Conservation (phyloP, 1,284 basidiomycete genomes). For the Ustilago loliicola region DNA sequence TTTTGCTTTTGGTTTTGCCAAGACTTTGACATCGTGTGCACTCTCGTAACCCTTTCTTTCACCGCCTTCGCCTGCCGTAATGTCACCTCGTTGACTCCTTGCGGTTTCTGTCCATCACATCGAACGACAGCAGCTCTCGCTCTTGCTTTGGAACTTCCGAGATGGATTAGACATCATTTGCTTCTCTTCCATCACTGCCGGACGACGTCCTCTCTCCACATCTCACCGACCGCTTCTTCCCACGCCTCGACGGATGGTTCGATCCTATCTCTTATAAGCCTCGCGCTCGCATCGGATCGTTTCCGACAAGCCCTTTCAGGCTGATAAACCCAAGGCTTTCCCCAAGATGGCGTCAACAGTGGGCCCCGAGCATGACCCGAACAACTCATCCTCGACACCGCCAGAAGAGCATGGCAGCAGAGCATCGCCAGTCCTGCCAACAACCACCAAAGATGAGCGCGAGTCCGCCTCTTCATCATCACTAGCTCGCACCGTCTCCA, state of each 20-base stretch:
- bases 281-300: not conserved
- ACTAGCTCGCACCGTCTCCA: slow-evolving; percentile 12
- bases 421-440: slow-evolving; percentile 10
- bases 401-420: not conserved
- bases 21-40: slow-evolving; percentile 10
- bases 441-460: slow-evolving; percentile 20
- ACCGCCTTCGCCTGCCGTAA: slow-evolving; percentile 6
- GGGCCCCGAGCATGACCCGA: not conserved
- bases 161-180: not conserved
- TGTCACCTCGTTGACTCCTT: not conserved
- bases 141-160: not conserved
- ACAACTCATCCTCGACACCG: slow-evolving; percentile 8
- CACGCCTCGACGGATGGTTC: slow-evolving; percentile 11
- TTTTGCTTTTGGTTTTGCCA: slow-evolving; percentile 6
- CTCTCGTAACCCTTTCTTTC: slow-evolving; percentile 2
- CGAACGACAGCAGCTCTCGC: slow-evolving; percentile 2
- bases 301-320: not conserved
- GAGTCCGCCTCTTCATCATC: slow-evolving; percentile 9
- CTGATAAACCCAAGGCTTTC: not conserved
- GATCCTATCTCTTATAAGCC: slow-evolving; percentile 1
- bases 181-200: not conserved
- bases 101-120: not conserved
- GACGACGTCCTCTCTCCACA: not conserved
- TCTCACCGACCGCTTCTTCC: not conserved
- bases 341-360: slow-evolving; percentile 8